Percentiles rank a stretch among this genome's conserved stretches.
Conservation (phyloP, 352 stramenopile species). For the Phytophthora sp. region DNA sequence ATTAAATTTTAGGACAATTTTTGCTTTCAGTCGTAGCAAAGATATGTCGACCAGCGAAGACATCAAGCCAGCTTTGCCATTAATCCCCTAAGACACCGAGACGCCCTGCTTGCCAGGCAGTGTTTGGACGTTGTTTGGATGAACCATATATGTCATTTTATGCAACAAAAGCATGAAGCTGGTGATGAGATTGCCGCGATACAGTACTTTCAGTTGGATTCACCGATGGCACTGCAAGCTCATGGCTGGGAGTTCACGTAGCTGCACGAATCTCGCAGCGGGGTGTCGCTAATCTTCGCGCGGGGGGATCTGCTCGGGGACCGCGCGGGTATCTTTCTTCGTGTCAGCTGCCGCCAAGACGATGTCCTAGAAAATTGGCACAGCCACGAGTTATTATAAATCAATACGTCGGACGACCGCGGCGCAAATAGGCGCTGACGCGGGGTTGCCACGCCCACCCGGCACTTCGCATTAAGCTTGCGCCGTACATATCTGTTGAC, state of each 20-base stretch:
- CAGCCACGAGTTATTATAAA: too few species aligned
- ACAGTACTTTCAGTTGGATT: slow-evolving; percentile 21
- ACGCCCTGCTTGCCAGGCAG: too few species aligned
- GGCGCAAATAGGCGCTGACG: too few species aligned
- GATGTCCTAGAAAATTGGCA: slow-evolving; percentile 26
- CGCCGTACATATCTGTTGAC: slow-evolving; percentile 21
- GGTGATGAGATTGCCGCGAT: slow-evolving; percentile 28
- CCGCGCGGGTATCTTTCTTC: background rate
- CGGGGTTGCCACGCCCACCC: background rate
- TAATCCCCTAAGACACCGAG: background rate
- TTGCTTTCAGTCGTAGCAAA: too few species aligned
- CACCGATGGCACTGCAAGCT: background rate
- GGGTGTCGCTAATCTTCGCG: slow-evolving; percentile 12
- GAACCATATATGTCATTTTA: background rate
- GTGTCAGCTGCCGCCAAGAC: slow-evolving; percentile 24
- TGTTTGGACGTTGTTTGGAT: background rate
- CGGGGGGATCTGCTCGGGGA: slow-evolving; percentile 13
- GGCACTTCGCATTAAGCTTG: background rate
- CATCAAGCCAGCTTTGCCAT: slow-evolving; percentile 22
- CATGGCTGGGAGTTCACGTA: background rate
- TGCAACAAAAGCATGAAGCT: slow-evolving; percentile 11
- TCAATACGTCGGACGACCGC: too few species aligned
- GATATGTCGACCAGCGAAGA: background rate
- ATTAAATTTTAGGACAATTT: too few species aligned
- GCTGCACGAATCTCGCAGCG: slow-evolving; percentile 20